Percentiles rank a stretch among this genome's conserved stretches.
Conservation (phyloP, 345 rosid genomes). For the Trapa incisa region DNA sequence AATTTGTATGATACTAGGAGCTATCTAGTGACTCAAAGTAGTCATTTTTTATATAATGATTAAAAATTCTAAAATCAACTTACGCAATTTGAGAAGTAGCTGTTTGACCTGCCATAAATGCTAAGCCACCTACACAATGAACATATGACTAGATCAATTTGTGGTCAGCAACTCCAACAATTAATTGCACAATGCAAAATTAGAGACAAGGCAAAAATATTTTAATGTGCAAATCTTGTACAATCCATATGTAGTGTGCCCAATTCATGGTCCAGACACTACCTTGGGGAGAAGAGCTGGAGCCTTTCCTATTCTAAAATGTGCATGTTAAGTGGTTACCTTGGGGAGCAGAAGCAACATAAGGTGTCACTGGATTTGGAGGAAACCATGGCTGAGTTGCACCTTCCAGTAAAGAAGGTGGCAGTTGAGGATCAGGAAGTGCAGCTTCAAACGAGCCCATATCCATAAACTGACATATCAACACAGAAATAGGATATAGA, state of each 20-base stretch:
- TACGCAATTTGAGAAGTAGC: constrained; percentile 57
- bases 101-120: constrained; percentile 48
- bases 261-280: neutral
- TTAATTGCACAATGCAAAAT: neutral
- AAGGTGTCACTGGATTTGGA: constrained; percentile 30
- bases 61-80: constrained; percentile 17
- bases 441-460: constrained; percentile 62
- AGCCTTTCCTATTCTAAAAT: neutral
- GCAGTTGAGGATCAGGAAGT: constrained; percentile 43
- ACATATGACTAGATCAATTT: neutral
- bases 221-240: neutral
- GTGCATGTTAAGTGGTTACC: constrained; percentile 22
- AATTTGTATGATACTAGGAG: neutral
- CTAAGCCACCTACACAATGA: constrained; percentile 57
- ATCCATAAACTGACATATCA: constrained; percentile 58
- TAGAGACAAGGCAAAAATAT: neutral
- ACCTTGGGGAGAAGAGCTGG: neutral
- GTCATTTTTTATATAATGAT: neutral
- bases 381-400: constrained; percentile 58
- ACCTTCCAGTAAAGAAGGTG: constrained; percentile 35
- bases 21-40: neutral
- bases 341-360: constrained; percentile 42
- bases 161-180: neutral
- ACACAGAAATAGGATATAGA: neutral
- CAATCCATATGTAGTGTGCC: neutral